Conservation (phyloP, 352 stramenopile genomes). For the Albugo candida region DNA sequence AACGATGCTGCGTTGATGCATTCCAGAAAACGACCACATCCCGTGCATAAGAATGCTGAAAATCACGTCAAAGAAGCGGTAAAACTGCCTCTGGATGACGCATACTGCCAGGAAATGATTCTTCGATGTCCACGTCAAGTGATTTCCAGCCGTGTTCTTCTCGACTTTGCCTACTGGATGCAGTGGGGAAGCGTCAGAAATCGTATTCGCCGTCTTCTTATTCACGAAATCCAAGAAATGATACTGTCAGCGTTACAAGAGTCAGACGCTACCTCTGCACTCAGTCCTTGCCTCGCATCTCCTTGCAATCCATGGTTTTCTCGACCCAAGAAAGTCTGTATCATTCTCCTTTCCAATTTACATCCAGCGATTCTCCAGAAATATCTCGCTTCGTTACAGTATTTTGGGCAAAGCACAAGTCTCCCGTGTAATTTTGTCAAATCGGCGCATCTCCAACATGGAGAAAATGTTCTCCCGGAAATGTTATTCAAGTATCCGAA, state of each 20-base stretch:
- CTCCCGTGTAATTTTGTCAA: constrained; percentile 50
- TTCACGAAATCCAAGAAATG: constrained; percentile 42
- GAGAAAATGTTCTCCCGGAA: constrained; percentile 36
- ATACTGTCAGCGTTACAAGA: constrained; percentile 23
- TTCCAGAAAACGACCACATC: too few relatives aligned
- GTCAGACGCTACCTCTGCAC: constrained; percentile 17
- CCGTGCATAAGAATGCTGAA: too few relatives aligned
- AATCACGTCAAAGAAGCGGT: too few relatives aligned
- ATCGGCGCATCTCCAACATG: constrained; percentile 21
- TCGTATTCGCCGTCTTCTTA: constrained; percentile 20
- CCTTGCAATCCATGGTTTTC: constrained; percentile 20
- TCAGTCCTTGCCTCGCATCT: constrained; percentile 28
- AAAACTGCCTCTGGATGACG: constrained; percentile 4
- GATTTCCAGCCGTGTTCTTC: constrained; percentile 32
- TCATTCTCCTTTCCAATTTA: constrained; percentile 46
- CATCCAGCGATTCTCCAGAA: constrained; percentile 54
- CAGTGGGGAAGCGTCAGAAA: constrained; percentile 13
- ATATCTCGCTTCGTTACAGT: constrained; percentile 34
- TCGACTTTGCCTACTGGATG: constrained; percentile 58
- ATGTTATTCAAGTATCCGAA: constrained; percentile 54
- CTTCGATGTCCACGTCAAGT: constrained; percentile 47
- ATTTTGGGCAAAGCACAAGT: constrained; percentile 56
- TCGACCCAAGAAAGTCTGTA: constrained; percentile 24
- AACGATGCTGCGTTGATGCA: too few relatives aligned
- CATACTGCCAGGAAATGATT: constrained; percentile 44